Percentiles rank a stretch among this genome's conserved stretches.
Evolutionary conservation across 2,329 filamentous ascomycete species (phyloP).

Genomic region (Pochonia chlamydosporia): DNA sequence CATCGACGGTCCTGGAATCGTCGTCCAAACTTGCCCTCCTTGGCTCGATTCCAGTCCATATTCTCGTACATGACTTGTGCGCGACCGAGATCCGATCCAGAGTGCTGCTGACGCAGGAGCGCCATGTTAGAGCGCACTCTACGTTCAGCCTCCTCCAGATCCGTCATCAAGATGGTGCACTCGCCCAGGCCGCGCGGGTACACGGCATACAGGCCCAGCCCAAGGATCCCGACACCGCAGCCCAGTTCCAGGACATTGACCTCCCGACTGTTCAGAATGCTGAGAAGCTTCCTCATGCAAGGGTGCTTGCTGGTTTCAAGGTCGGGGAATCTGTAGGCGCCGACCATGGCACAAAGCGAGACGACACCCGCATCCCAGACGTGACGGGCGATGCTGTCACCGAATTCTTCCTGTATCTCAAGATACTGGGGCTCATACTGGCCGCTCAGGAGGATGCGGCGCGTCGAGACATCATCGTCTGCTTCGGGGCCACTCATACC

Average conservation of each 20-base stretch:
- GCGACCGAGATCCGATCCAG: slow-evolving; percentile 7
- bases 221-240: slow-evolving; percentile 51
- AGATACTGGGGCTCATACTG: slow-evolving; percentile 21
- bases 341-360: slow-evolving; percentile 28
- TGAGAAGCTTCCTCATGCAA: slow-evolving; percentile 25
- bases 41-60: slow-evolving; percentile 51
- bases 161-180: slow-evolving; percentile 45
- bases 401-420: slow-evolving; percentile 49
- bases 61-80: slow-evolving; percentile 42
- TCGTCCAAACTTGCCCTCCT: slow-evolving; percentile 36
- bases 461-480: slow-evolving; percentile 20
- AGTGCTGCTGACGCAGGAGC: slow-evolving; percentile 15
- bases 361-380: slow-evolving; percentile 54
- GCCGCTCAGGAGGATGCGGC: slow-evolving; percentile 22
- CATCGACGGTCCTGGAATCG: slow-evolving; percentile 34
- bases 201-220: slow-evolving; percentile 40
- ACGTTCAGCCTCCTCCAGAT: slow-evolving; percentile 48
- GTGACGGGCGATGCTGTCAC: slow-evolving; percentile 54
- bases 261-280: slow-evolving; percentile 19
- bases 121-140: slow-evolving; percentile 42
- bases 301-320: slow-evolving; percentile 18
- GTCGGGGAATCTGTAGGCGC: slow-evolving; percentile 20
- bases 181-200: slow-evolving; percentile 17
- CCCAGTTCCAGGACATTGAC: slow-evolving; percentile 49
- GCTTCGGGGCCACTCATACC: slow-evolving; percentile 20